These are phyloP conservation scores for Benincasa hispida DNA, from an alignment of 306 rosid genomes.

Conservation along the genomic window DNA sequence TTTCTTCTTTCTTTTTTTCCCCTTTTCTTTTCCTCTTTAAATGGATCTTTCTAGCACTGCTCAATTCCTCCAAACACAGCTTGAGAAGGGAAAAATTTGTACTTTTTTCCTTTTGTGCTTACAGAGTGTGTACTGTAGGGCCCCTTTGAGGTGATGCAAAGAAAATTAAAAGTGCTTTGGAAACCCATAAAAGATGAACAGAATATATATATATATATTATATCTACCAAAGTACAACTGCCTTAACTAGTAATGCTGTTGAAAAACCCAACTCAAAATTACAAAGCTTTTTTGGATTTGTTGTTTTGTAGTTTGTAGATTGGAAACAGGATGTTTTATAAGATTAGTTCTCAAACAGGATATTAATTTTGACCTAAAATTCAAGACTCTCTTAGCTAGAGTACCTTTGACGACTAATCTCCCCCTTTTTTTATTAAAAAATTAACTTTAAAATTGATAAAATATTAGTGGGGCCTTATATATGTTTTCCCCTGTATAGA, in stretches of 20 bases:
- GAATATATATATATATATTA: not conserved
- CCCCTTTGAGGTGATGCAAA: not conserved
- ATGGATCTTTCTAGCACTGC: conserved; percentile 1
- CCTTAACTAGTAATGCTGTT: not conserved
- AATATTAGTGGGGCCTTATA: no score
- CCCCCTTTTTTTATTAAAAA: no score
- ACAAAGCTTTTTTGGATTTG: not conserved
- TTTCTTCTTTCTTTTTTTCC: not conserved
- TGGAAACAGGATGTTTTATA: no score
- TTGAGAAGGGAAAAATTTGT: not conserved
- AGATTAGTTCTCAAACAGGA: no score
- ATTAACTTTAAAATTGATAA: no score
- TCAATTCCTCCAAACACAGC: not conserved
- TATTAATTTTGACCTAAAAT: no score
- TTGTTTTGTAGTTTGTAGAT: no score
- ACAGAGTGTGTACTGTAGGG: not conserved
- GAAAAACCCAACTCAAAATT: not conserved
- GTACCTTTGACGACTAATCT: no score
- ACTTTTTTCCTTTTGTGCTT: not conserved
- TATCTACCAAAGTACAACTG: conserved; percentile 8
- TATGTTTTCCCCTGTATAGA: no score
- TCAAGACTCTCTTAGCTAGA: no score
- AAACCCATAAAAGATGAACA: not conserved
- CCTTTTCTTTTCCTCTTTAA: no score
- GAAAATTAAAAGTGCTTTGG: not conserved